Evolutionary conservation across 352 stramenopile genomes (phyloP), one percentile per base, ranked within the genome.

Genomic region (Phytophthora syringae): DNA sequence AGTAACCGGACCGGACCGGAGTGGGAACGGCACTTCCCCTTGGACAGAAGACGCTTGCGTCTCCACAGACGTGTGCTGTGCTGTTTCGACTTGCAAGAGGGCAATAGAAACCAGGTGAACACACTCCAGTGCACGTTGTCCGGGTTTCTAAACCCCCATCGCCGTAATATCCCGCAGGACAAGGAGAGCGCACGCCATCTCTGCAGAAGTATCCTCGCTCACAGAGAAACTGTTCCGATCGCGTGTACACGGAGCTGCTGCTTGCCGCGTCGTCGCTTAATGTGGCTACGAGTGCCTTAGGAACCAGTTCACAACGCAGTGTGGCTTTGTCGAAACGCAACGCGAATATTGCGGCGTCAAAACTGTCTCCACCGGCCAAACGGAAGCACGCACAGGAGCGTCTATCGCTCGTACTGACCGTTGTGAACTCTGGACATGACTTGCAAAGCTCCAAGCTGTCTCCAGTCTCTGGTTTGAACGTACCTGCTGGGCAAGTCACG

Each of bases 371-470:
- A 5, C 81, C 79, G 7, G 77, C 59, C 1, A 82, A 56, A n/a
- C 85, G 77, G 60, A 88, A 92, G 55, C 85, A 93, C 16, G 64
- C 59, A 36, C 85, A 93, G 5, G 82, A 77, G 0, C 82, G 77
- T 18, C 81, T 52, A 43, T 93, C 78, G n/a, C 18, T 56, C 15
- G 74, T 67, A 22, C 77, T 90, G 13, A 63, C 62, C 1, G 85
- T 53, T 0, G 75, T 76, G 22, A 76, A 82, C 42, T 67, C 40
- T 0, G 85, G 82, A 57, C 85, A 95, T 9, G 57, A 47, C 10
- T 64, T 15, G 32, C 85, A 95, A 1, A 92, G 65, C n/a, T 52
- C 49, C 0, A 64, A 21, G 27, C 73, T 72, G 48, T 95, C 81
- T 5, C 85, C 84, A 0, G 67, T 40, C 15, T 30, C 45, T 10